Evolutionary conservation across 2,329 filamentous ascomycete genomes (phyloP).

Genomic region (Beauveria medogensis): DNA sequence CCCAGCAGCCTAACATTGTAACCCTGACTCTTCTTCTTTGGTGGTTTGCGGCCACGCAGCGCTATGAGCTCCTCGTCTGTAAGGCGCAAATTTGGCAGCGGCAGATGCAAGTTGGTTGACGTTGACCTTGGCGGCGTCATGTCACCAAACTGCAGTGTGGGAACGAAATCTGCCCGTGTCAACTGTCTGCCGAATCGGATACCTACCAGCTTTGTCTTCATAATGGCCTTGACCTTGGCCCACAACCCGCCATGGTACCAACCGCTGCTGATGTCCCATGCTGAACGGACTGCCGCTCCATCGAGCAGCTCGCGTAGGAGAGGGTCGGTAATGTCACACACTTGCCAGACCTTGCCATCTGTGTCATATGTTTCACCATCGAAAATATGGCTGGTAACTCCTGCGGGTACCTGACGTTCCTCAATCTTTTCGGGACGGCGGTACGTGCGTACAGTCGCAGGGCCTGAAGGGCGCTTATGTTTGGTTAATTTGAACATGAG

Average conservation of each 20-base stretch:
- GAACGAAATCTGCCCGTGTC: conserved; percentile 28
- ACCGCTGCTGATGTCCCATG: conserved; percentile 60
- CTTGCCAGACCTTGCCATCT: conserved; percentile 89
- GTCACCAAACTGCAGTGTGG: conserved; percentile 27
- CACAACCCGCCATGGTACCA: conserved; percentile 80
- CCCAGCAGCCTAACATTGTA: conserved; percentile 26
- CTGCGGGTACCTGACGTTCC: conserved; percentile 23
- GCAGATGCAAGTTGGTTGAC: conserved; percentile 25
- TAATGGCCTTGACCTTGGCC: conserved; percentile 76
- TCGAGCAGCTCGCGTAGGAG: conserved; percentile 59
- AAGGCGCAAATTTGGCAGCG: conserved; percentile 26
- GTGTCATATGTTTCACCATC: conserved; percentile 66
- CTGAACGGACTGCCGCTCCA: conserved; percentile 47
- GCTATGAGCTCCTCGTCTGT: conserved; percentile 28
- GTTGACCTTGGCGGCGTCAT: conserved; percentile 24
- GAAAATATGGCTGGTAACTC: conserved; percentile 62
- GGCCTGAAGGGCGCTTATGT: conserved; percentile 37
- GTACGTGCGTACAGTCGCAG: conserved; percentile 20
- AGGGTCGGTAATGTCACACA: conserved; percentile 85
- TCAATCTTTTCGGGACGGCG: conserved; percentile 26
- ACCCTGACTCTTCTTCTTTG: conserved; percentile 28
- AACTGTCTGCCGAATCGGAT: conserved; percentile 50
- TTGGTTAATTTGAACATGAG: conserved; percentile 71
- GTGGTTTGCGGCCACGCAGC: conserved; percentile 26
- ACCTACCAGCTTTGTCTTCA: conserved; percentile 75